Evolutionary conservation across 768 basidiomycete species (phyloP), one percentile per base, ranked within the genome.

Genomic region (Boletus sp.): DNA sequence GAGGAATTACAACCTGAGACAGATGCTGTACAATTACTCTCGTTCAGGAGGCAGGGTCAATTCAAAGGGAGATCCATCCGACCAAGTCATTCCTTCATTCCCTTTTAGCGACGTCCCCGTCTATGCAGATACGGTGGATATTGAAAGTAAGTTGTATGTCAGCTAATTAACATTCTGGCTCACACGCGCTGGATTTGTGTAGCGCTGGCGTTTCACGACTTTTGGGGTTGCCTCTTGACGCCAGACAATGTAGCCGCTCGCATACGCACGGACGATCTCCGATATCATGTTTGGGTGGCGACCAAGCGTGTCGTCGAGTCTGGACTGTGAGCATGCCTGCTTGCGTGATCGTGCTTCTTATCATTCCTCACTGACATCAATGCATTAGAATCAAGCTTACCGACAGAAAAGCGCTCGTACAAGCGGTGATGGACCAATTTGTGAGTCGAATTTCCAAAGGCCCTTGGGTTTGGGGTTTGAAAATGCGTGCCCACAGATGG

Each of bases 81-180:
- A 61, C 58, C 60, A 59, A 7, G 67, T 81, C 55, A 62, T 80
- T 35, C 71, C 71, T 55, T 61, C 63, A 14, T 65, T 71, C 50
- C 71, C 70, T 0, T 72, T 69, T 64, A 59, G 41, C 48, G 63
- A 71, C 12, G 64, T 62, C 15, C 63, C 61, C 46, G 47, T 71
- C 15, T 73, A 61, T 24, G 78, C 75, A 7, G 71, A 80, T 54
- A 79, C 78, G 7, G 61, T 77, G 14, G 68, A 83, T 60, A 74
- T 78, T 30, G 65, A 76, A 64, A 70, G 82, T 81, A 67, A 53
- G 78, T 69, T 40, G n/a, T 33, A 9, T 36, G 24, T 30, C 35
- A 10, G 33, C 44, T 5, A 36, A 15, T 36, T 4, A 20, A 30
- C 39, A 18, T 14, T 12, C 28, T 15, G 24, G 20, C 40, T 54